Evolutionary conservation across 2,329 filamentous ascomycete genomes (phyloP), one percentile per base, ranked within the genome.

Genomic region (Dichotomopilus funicola): DNA sequence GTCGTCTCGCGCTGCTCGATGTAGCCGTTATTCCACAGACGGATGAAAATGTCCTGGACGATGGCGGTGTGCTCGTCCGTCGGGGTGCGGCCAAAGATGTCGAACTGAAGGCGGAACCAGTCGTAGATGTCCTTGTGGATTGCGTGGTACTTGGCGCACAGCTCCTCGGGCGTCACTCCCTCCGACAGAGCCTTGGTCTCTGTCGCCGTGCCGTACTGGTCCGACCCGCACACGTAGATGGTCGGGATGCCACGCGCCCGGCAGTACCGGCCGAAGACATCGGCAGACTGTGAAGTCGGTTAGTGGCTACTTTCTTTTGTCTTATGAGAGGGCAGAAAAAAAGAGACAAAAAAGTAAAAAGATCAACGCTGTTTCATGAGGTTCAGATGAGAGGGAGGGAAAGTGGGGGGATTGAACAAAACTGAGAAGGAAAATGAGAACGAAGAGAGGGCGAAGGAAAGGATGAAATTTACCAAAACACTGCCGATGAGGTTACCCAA

Each of bases 121-220:
- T 95, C 82, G 72, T 97, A 97, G 62, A 96, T 87, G 49, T 88
- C 89, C 65, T 90, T 85, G 74, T 96, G 92, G 57, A 95, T 84
- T 65, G 83, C 84, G 74, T 95, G 89, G 77, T 95, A 96, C 75
- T 96, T 95, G 72, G 88, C 83, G 76, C 92, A 96, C 10, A 97
- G 83, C 68, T 91, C 81, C 65, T 88, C 80, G 27, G 92, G 91
- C 10, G 86, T 90, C 61, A 91, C 78, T 11, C 87, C 86, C 70
- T 94, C 90, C 70, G 95, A 90, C 42, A 96, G 82, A 4, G 92
- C 92, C 75, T 95, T 96, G 33, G 92, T 96, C 73, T 96, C 92
- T 36, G 91, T 96, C 27, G 92, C 91, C 10, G 92, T 97, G 56
- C 92, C 92, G 71, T 96, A 97, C 73, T 97, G 89, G 75, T 96